Conservation (phyloP, 2,329 filamentous ascomycete genomes). For the Fusarium sp. region DNA sequence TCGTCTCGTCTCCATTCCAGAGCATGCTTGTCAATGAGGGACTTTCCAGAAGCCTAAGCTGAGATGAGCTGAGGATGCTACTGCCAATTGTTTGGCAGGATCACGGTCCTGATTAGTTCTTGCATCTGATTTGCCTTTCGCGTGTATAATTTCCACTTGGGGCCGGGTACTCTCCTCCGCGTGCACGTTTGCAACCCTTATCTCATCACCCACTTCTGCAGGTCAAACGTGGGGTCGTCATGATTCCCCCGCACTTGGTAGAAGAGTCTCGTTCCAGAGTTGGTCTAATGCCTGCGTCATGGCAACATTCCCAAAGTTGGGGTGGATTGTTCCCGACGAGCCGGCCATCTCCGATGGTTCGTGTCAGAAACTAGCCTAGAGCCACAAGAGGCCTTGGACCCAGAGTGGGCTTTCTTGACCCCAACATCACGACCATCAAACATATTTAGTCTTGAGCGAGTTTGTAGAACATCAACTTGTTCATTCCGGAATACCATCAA, state of each 20-base stretch:
- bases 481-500: background rate
- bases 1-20: too few relatives aligned
- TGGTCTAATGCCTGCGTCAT: slow-evolving; percentile 11
- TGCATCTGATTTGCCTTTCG: too few relatives aligned
- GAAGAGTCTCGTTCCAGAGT: background rate
- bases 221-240: background rate
- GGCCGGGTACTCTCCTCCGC: too few relatives aligned
- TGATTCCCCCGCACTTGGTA: slow-evolving; percentile 4
- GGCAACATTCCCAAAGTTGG: slow-evolving; percentile 9
- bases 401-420: slow-evolving; percentile 1
- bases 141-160: too few relatives aligned
- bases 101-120: too few relatives aligned
- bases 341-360: slow-evolving; percentile 44
- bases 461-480: background rate
- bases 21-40: too few relatives aligned
- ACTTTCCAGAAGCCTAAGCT: too few relatives aligned
- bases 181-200: background rate
- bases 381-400: background rate
- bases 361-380: background rate
- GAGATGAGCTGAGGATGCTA: too few relatives aligned
- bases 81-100: too few relatives aligned
- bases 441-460: background rate
- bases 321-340: background rate
- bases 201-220: slow-evolving; percentile 10
- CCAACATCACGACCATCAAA: background rate